These are phyloP conservation scores for Neurospora sp. DNA, from an alignment of 495 filamentous ascomycete genomes.

Conservation along the genomic window DNA sequence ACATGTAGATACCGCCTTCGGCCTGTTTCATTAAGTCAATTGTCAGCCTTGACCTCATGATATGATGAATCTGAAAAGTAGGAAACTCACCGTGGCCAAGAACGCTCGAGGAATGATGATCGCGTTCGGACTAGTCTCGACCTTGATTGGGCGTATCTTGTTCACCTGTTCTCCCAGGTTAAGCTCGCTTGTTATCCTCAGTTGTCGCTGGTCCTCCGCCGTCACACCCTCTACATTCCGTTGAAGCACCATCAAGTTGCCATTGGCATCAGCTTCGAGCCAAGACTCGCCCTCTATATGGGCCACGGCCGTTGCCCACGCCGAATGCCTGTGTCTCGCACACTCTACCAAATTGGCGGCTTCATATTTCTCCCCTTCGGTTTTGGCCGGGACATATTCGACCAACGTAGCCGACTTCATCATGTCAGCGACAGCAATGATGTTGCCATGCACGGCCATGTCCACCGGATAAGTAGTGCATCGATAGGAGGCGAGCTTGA, in stretches of 20 bases:
- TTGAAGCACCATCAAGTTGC: conserved; percentile 72
- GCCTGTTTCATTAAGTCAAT: conserved; percentile 40
- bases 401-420: conserved; percentile 87
- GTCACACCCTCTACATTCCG: conserved; percentile 63
- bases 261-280: conserved; percentile 73
- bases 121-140: conserved; percentile 48
- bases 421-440: conserved; percentile 79
- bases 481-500: conserved; percentile 62
- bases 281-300: conserved; percentile 57
- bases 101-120: conserved; percentile 76
- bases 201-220: conserved; percentile 56
- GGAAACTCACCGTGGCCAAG: conserved; percentile 65
- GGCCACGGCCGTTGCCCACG: conserved; percentile 72
- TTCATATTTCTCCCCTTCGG: conserved; percentile 23
- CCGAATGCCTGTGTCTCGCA: conserved; percentile 68
- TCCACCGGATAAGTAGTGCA: conserved; percentile 81
- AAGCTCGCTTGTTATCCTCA: conserved; percentile 71
- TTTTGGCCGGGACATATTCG: conserved; percentile 43
- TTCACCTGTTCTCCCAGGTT: conserved; percentile 89
- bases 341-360: conserved; percentile 54
- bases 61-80: background rate
- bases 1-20: conserved; percentile 87
- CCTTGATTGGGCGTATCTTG: conserved; percentile 50
- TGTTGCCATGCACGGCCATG: conserved; percentile 56
- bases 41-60: conserved; percentile 15